Conservation (phyloP, 2,329 filamentous ascomycete genomes). For the Xylaria sp. region DNA sequence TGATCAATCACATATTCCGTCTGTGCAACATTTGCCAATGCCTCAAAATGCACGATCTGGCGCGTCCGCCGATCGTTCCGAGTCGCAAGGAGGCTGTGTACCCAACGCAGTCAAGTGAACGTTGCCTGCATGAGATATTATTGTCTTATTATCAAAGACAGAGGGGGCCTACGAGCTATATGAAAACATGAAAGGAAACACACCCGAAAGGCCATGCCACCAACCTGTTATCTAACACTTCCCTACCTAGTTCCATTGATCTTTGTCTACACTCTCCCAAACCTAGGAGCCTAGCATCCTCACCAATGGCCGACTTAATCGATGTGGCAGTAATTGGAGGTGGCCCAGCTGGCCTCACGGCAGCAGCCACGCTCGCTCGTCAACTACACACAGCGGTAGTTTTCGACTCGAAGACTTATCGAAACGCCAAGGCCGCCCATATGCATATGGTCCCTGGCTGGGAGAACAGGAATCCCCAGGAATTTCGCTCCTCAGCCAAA, state of each 20-base stretch:
- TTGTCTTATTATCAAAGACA: background rate
- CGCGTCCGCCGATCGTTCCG: too few relatives aligned
- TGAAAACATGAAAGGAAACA: too few relatives aligned
- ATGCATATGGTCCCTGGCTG: conserved; percentile 34
- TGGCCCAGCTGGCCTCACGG: conserved; percentile 33
- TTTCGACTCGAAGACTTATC: conserved; percentile 28
- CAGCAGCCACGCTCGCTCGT: conserved; percentile 26
- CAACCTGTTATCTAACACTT: too few relatives aligned
- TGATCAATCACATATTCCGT: too few relatives aligned
- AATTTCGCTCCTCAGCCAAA: conserved; percentile 20
- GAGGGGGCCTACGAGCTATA: background rate
- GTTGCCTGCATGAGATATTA: background rate
- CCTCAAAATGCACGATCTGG: too few relatives aligned
- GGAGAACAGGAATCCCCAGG: conserved; percentile 29
- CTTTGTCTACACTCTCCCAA: background rate
- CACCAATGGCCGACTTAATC: background rate
- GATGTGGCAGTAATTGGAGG: conserved; percentile 34
- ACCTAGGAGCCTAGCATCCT: background rate
- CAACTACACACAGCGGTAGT: conserved; percentile 33
- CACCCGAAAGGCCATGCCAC: too few relatives aligned
- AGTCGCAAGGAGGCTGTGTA: too few relatives aligned
- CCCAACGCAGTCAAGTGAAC: too few relatives aligned
- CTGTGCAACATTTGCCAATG: too few relatives aligned
- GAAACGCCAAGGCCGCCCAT: conserved; percentile 22
- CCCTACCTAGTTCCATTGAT: background rate